A percentile compares a stretch with the other conserved stretches of the same genome.
These are phyloP conservation scores for Madurella fahalii DNA, from an alignment of 2,329 filamentous ascomycete species.

Conservation along the genomic window DNA sequence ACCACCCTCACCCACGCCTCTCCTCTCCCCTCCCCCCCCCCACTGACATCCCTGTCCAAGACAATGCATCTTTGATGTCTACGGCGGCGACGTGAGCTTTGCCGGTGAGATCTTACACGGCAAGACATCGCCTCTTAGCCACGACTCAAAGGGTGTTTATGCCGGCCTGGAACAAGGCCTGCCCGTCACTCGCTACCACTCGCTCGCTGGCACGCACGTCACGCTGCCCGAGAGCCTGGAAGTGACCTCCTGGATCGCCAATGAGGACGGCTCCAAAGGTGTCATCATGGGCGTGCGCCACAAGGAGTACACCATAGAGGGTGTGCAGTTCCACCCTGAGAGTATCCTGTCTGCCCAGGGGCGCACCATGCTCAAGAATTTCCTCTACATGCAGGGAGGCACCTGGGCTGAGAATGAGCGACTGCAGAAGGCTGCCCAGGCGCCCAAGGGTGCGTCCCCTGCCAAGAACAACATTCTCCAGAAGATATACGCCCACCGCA, in stretches of 20 bases:
- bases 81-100: conserved; percentile 84
- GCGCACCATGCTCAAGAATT: conserved; percentile 86
- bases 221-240: conserved; percentile 84
- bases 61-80: conserved; percentile 94
- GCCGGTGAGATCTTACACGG: conserved; percentile 96
- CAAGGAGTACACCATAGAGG: conserved; percentile 86
- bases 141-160: conserved; percentile 92
- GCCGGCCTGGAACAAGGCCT: conserved; percentile 72
- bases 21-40: no score
- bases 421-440: conserved; percentile 41
- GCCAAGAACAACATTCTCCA: conserved; percentile 79
- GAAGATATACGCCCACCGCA: conserved; percentile 81
- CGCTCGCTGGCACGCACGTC: conserved; percentile 83
- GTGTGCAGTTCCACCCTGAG: conserved; percentile 96
- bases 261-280: conserved; percentile 70
- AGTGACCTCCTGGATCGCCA: conserved; percentile 82
- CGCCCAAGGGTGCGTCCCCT: conserved; percentile 26
- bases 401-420: conserved; percentile 81
- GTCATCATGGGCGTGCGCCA: conserved; percentile 97
- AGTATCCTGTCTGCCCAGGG: conserved; percentile 92
- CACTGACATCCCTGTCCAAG: conserved; percentile 38
- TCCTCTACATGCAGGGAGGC: conserved; percentile 79
- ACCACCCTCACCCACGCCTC: neutral
- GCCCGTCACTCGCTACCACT: conserved; percentile 93
- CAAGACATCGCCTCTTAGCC: conserved; percentile 86